Percentiles rank a stretch among this genome's conserved stretches.
These are phyloP conservation scores for Bruguiera hainesii DNA, from an alignment of 441 rosid genomes.

Conservation along the genomic window DNA sequence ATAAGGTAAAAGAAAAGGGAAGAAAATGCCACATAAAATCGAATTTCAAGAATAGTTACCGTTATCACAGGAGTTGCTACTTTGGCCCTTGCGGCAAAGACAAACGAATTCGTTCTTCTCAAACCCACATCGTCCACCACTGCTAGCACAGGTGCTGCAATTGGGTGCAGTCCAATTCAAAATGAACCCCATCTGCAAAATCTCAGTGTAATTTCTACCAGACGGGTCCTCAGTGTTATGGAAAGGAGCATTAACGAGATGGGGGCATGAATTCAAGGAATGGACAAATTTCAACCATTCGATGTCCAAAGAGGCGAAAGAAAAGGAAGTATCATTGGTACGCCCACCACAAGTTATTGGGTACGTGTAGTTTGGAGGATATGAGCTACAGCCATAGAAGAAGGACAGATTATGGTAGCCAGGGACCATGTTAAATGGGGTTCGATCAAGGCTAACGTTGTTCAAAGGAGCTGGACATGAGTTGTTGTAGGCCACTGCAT, in stretches of 20 bases:
- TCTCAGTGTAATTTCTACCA: slow-evolving; percentile 16
- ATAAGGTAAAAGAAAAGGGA: too few relatives aligned
- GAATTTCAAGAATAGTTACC: slow-evolving; percentile 34
- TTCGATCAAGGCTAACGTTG: slow-evolving; percentile 37
- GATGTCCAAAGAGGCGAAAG: slow-evolving; percentile 36
- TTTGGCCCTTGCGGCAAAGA: slow-evolving; percentile 40
- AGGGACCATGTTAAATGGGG: slow-evolving; percentile 33
- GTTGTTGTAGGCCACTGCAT: slow-evolving; percentile 31
- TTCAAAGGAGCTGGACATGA: slow-evolving; percentile 42
- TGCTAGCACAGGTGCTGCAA: slow-evolving; percentile 36
- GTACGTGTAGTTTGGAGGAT: slow-evolving; percentile 4
- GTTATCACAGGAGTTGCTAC: slow-evolving; percentile 21
- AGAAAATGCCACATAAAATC: too few relatives aligned
- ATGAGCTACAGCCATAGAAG: slow-evolving; percentile 40
- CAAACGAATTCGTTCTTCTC: slow-evolving; percentile 37
- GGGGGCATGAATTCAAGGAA: slow-evolving; percentile 26
- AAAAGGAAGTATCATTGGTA: slow-evolving; percentile 19
- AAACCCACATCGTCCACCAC: slow-evolving; percentile 58
- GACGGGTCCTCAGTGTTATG: not conserved
- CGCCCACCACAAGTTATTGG: slow-evolving; percentile 26
- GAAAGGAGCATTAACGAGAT: slow-evolving; percentile 37
- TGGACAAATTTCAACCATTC: not conserved
- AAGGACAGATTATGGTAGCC: slow-evolving; percentile 30
- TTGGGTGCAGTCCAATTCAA: slow-evolving; percentile 43
- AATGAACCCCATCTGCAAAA: slow-evolving; percentile 47